phyloP scores from a whole-genome alignment of 106 monocot genomes.

The Acanthochlamys bracteata region DNA sequence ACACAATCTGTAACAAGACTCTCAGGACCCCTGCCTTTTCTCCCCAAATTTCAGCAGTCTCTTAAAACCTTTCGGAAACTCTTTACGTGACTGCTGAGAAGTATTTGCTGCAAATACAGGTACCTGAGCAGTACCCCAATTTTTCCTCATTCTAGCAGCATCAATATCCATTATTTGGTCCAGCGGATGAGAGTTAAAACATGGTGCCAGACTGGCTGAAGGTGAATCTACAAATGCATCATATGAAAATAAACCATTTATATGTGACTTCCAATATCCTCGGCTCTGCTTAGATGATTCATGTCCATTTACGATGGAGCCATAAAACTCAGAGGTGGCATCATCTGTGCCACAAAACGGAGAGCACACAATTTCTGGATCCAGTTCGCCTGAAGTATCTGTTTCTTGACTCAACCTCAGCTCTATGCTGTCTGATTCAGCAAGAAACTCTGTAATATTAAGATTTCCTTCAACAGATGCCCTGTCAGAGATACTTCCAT shows the following conservation, averaged over 20 bases:
- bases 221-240: slow-evolving; percentile 31
- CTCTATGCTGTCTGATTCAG: slow-evolving; percentile 44
- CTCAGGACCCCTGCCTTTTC: slow-evolving; percentile 26
- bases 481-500: slow-evolving; percentile 31
- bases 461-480: slow-evolving; percentile 28
- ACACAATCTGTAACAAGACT: slow-evolving; percentile 14
- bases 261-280: slow-evolving; percentile 49
- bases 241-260: slow-evolving; percentile 45
- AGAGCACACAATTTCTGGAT: slow-evolving; percentile 35
- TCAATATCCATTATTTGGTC: slow-evolving; percentile 28
- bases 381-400: slow-evolving; percentile 35
- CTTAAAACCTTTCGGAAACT: slow-evolving; percentile 41
- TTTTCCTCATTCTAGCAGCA: slow-evolving; percentile 35
- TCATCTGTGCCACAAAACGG: slow-evolving; percentile 20
- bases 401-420: slow-evolving; percentile 23
- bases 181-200: slow-evolving; percentile 17
- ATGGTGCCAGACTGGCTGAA: slow-evolving; percentile 13
- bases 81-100: slow-evolving; percentile 23
- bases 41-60: slow-evolving; percentile 49
- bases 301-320: slow-evolving; percentile 16
- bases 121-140: slow-evolving; percentile 44
- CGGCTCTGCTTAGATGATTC: slow-evolving; percentile 53
- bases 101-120: slow-evolving; percentile 17
- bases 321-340: slow-evolving; percentile 19
- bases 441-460: slow-evolving; percentile 26